These are phyloP conservation scores for Colletotrichum destructivum DNA, from an alignment of 2,329 filamentous ascomycete genomes.

Conservation along the genomic window DNA sequence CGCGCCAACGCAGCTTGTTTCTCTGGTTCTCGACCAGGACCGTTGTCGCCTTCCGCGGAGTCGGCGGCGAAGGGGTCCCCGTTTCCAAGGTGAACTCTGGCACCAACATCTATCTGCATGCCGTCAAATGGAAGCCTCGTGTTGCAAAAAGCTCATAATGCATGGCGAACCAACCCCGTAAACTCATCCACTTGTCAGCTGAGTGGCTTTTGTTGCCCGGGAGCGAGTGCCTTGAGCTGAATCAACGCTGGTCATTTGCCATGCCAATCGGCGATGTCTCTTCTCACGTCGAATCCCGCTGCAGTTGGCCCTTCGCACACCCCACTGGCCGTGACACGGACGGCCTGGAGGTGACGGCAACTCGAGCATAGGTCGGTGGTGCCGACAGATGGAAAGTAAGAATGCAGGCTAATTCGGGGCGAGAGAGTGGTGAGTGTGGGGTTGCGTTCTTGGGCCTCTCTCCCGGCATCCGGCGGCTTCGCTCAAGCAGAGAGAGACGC, in stretches of 20 bases:
- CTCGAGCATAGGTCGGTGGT: not conserved
- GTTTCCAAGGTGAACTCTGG: not conserved
- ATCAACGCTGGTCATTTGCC: not conserved
- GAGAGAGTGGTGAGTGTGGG: not conserved
- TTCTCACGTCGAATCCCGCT: not conserved
- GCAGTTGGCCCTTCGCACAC: not conserved
- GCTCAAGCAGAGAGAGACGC: not conserved
- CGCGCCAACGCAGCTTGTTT: not conserved
- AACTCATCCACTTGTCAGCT: not conserved
- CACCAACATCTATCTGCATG: not conserved
- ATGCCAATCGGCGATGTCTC: not conserved
- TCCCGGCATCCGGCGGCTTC: constrained; percentile 1
- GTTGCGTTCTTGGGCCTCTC: not conserved
- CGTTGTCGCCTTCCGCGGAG: constrained; percentile 8
- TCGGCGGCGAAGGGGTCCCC: no score
- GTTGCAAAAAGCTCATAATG: not conserved
- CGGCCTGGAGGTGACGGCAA: no score
- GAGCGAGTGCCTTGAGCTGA: not conserved
- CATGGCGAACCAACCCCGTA: not conserved
- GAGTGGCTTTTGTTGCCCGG: not conserved
- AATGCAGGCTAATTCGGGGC: not conserved
- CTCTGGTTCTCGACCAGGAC: constrained; percentile 15
- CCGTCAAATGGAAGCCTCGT: not conserved
- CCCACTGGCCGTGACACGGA: no score
- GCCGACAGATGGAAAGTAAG: not conserved